Percentiles rank a stretch among this genome's conserved stretches.
These are phyloP conservation scores for Ustilago curta DNA, from an alignment of 1,284 basidiomycete genomes.

Conservation along the genomic window DNA sequence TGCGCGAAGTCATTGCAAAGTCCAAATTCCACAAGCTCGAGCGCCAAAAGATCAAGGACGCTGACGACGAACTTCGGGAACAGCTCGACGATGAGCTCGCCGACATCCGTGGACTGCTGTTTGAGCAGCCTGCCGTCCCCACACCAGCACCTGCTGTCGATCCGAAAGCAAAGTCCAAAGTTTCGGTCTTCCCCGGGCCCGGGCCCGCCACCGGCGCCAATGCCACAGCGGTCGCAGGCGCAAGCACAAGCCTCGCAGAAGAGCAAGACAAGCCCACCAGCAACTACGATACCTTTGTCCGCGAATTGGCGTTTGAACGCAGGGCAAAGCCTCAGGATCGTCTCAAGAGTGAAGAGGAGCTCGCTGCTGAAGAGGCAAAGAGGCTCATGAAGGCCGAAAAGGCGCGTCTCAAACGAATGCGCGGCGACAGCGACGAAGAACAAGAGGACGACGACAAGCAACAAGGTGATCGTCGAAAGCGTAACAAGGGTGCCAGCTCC, in stretches of 20 bases:
- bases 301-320: slow-evolving; percentile 91
- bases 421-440: slow-evolving; percentile 77
- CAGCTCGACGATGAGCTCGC: slow-evolving; percentile 90
- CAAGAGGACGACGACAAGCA: slow-evolving; percentile 69
- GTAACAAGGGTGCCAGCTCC: slow-evolving; percentile 62
- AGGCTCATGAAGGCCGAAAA: slow-evolving; percentile 86
- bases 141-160: slow-evolving; percentile 31
- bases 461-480: slow-evolving; percentile 47
- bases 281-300: slow-evolving; percentile 88
- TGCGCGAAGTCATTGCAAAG: slow-evolving; percentile 97
- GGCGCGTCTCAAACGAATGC: slow-evolving; percentile 84
- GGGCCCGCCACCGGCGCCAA: slow-evolving; percentile 36
- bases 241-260: slow-evolving; percentile 7
- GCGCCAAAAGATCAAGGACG: slow-evolving; percentile 86
- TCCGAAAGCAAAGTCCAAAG: slow-evolving; percentile 35
- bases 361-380: slow-evolving; percentile 88
- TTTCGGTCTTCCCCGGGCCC: slow-evolving; percentile 40
- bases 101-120: slow-evolving; percentile 81
- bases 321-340: slow-evolving; percentile 94
- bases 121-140: slow-evolving; percentile 37
- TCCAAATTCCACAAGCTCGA: slow-evolving; percentile 84
- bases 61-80: slow-evolving; percentile 86
- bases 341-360: slow-evolving; percentile 94
- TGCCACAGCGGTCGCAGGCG: slow-evolving; percentile 27
- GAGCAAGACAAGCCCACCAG: slow-evolving; percentile 50